Percentiles rank a stretch among this genome's conserved stretches.
These are phyloP conservation scores for Leccinum huronense DNA, from an alignment of 1,284 basidiomycete species.

Conservation along the genomic window DNA sequence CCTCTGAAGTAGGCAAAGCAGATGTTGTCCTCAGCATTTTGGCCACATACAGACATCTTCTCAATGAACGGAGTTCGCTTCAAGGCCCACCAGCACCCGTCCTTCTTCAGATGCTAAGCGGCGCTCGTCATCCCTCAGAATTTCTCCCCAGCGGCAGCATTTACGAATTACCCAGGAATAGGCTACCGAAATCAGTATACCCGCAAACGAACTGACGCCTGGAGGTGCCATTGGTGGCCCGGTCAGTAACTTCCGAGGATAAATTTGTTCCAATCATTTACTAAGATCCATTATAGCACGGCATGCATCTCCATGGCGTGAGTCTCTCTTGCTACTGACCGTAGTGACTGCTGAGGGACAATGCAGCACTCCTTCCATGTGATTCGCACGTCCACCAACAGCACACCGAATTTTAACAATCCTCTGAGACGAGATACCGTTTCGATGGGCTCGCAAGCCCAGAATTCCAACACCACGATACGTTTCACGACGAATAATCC, in stretches of 20 bases:
- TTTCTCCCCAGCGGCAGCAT: conserved; percentile 47
- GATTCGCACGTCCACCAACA: conserved; percentile 28
- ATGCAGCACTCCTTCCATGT: conserved; percentile 43
- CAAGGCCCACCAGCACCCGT: conserved; percentile 41
- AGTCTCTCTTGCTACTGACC: conserved; percentile 5
- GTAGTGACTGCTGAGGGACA: conserved; percentile 2
- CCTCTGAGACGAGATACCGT: conserved; percentile 35
- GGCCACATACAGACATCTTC: conserved; percentile 29
- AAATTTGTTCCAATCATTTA: neutral
- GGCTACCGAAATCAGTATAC: conserved; percentile 43
- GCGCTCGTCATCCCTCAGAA: conserved; percentile 41
- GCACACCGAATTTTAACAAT: conserved; percentile 33
- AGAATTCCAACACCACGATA: conserved; percentile 32
- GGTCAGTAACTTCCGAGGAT: conserved; percentile 29
- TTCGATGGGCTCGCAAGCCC: conserved; percentile 32
- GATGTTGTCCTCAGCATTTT: conserved; percentile 37
- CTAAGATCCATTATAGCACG: conserved; percentile 26
- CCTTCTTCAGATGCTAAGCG: conserved; percentile 53
- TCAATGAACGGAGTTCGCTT: conserved; percentile 39
- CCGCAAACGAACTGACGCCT: conserved; percentile 30
- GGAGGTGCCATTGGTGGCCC: conserved; percentile 37
- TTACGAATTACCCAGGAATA: conserved; percentile 45
- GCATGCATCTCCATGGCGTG: conserved; percentile 39
- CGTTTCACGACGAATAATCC: conserved; percentile 33
- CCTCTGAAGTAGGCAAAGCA: conserved; percentile 35